phyloP scores from a whole-genome alignment of 73 alveolate genomes.

The Uronychia setigera region DNA sequence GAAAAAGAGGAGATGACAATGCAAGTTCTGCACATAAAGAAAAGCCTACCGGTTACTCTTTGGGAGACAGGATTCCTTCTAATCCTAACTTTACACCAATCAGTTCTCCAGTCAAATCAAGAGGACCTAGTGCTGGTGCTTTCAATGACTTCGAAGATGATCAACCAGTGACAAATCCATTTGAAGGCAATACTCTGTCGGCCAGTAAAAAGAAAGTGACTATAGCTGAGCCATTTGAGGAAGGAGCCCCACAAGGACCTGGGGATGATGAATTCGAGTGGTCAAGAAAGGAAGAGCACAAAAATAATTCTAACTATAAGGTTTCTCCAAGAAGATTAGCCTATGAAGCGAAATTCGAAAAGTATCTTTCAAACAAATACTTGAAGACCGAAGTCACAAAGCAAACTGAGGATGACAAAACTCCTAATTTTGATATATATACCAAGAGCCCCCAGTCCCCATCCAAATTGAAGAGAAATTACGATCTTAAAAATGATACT shows the following conservation, averaged over 20 bases:
- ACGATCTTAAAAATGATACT: neutral
- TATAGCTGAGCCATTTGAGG: neutral
- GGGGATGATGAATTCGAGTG: neutral
- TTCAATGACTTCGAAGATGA: too few species aligned
- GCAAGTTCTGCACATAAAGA: constrained; percentile 26
- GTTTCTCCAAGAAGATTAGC: constrained; percentile 10
- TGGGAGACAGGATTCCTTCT: neutral
- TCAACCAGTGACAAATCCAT: neutral
- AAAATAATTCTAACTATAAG: neutral
- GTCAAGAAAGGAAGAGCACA: constrained; percentile 16
- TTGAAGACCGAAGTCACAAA: constrained; percentile 15
- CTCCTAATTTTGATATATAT: constrained; percentile 51
- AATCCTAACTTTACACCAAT: neutral
- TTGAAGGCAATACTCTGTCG: neutral
- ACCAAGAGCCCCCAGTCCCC: constrained; percentile 58
- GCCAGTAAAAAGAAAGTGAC: neutral
- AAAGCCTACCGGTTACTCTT: neutral
- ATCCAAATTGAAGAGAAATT: neutral
- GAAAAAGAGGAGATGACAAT: constrained; percentile 27
- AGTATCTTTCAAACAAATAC: constrained; percentile 50
- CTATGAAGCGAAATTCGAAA: constrained; percentile 64
- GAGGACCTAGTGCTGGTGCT: neutral
- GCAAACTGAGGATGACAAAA: constrained; percentile 21
- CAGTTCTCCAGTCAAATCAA: neutral
- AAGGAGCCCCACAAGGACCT: constrained; percentile 1